These are phyloP conservation scores for Fusarium paranaense DNA, from an alignment of 2,329 filamentous ascomycete species.

Conservation along the genomic window DNA sequence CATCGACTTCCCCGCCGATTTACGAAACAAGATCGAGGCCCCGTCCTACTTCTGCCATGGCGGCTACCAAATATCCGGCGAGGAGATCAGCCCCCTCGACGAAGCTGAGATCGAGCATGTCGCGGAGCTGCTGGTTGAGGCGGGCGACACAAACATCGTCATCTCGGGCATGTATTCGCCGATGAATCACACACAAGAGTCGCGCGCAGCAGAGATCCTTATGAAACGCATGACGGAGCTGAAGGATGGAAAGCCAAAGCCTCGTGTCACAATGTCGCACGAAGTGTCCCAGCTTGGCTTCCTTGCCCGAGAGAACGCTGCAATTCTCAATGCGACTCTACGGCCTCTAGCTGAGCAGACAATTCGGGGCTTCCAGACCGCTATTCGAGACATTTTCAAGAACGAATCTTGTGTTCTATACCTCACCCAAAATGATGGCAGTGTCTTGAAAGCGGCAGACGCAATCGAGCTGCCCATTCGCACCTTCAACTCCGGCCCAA, in stretches of 20 bases:
- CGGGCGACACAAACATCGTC: neutral
- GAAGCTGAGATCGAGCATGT: conserved; percentile 11
- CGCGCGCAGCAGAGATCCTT: conserved; percentile 49
- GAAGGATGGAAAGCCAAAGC: neutral
- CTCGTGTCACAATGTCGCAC: conserved; percentile 33
- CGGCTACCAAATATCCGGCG: conserved; percentile 52
- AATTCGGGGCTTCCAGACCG: conserved; percentile 57
- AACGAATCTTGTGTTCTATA: conserved; percentile 52
- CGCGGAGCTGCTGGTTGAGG: conserved; percentile 3
- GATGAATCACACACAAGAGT: neutral
- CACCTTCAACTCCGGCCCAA: conserved; percentile 62
- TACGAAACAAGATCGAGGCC: conserved; percentile 5
- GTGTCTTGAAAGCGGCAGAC: conserved; percentile 54
- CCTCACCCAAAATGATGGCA: conserved; percentile 64
- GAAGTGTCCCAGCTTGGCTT: conserved; percentile 53
- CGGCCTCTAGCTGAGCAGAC: conserved; percentile 59
- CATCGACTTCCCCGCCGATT: conserved; percentile 52
- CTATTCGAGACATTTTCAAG: conserved; percentile 56
- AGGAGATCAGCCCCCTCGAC: conserved; percentile 43
- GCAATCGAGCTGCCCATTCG: conserved; percentile 59
- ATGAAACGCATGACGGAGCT: neutral
- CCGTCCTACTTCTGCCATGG: conserved; percentile 18
- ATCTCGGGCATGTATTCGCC: neutral
- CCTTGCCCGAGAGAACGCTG: conserved; percentile 64
- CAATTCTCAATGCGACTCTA: conserved; percentile 65